Evolutionary conservation across 441 rosid genomes (phyloP).

Genomic region (Pelargonium fulgidum): DNA sequence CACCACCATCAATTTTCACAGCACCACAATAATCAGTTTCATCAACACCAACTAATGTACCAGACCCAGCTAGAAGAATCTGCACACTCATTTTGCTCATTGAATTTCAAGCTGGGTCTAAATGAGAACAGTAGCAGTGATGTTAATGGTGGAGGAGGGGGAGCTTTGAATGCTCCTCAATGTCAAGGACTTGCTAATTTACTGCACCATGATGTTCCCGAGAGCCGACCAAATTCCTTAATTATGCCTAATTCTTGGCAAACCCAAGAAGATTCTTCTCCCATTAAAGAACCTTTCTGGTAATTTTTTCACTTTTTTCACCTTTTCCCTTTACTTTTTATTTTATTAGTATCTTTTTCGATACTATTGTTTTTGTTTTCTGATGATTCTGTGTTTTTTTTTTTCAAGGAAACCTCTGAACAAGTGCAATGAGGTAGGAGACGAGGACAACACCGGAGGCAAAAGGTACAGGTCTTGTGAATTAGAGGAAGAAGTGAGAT

Average conservation of each 20-base stretch:
- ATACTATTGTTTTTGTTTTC: too few species aligned
- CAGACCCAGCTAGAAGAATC: background rate
- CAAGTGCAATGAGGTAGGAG: too few species aligned
- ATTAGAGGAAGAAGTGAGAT: constrained; percentile 17
- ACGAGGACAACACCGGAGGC: constrained; percentile 12
- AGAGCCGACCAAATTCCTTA: constrained; percentile 18
- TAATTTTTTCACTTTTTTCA: constrained; percentile 16
- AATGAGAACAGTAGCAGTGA: constrained; percentile 19
- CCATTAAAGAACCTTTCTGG: constrained; percentile 36
- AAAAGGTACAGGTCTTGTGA: background rate
- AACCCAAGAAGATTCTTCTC: constrained; percentile 28
- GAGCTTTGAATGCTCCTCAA: constrained; percentile 9
- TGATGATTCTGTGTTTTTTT: too few species aligned
- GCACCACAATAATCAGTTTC: constrained; percentile 21
- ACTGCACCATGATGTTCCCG: constrained; percentile 13
- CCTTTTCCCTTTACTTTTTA: background rate
- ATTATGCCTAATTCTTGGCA: constrained; percentile 28
- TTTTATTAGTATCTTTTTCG: background rate
- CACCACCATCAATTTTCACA: constrained; percentile 5
- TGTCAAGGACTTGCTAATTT: constrained; percentile 14
- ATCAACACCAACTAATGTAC: constrained; percentile 16
- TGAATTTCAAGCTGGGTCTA: constrained; percentile 36
- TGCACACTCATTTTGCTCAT: constrained; percentile 16
- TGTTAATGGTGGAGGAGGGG: background rate
- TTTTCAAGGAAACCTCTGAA: constrained; percentile 26